Percentiles rank a stretch among this genome's conserved stretches.
These are phyloP conservation scores for Pichia membranifaciens DNA, from an alignment of 805 yeast species.

Conservation along the genomic window DNA sequence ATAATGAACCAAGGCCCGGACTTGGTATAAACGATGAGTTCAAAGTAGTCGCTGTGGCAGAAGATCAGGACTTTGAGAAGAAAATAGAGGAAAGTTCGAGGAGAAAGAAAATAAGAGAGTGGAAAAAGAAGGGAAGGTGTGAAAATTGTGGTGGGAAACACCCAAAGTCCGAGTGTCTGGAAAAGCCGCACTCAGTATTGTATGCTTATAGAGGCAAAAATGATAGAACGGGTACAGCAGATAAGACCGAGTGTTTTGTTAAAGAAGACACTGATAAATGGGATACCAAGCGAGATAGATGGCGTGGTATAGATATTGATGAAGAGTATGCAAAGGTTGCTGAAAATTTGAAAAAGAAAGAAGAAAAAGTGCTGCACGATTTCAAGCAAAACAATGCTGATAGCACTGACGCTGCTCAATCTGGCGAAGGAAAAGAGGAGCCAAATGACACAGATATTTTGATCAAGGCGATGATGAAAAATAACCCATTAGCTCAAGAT, in stretches of 20 bases:
- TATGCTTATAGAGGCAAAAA: conserved; percentile 27
- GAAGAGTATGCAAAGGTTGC: conserved; percentile 53
- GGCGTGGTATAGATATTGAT: conserved; percentile 68
- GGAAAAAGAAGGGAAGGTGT: conserved; percentile 36
- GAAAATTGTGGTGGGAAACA: conserved; percentile 58
- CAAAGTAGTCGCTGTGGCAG: conserved; percentile 19
- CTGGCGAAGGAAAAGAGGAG: neutral
- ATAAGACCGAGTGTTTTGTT: conserved; percentile 10
- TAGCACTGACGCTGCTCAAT: neutral
- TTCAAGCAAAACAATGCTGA: conserved; percentile 19
- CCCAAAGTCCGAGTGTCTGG: conserved; percentile 48
- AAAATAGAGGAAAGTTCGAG: neutral
- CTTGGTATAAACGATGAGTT: conserved; percentile 48
- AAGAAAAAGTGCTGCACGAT: conserved; percentile 24
- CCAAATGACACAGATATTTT: conserved; percentile 27
- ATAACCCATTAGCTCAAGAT: conserved; percentile 14
- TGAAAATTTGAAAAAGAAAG: conserved; percentile 38
- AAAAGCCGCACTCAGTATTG: conserved; percentile 43
- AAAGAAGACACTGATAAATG: conserved; percentile 38
- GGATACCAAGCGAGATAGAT: conserved; percentile 71
- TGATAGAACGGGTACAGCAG: conserved; percentile 9
- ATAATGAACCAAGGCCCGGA: conserved; percentile 51
- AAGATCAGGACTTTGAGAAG: conserved; percentile 5
- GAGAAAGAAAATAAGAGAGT: conserved; percentile 8
- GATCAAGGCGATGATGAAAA: conserved; percentile 9